Evolutionary conservation across 1,284 basidiomycete species (phyloP).

Genomic region (Athelia sp.): DNA sequence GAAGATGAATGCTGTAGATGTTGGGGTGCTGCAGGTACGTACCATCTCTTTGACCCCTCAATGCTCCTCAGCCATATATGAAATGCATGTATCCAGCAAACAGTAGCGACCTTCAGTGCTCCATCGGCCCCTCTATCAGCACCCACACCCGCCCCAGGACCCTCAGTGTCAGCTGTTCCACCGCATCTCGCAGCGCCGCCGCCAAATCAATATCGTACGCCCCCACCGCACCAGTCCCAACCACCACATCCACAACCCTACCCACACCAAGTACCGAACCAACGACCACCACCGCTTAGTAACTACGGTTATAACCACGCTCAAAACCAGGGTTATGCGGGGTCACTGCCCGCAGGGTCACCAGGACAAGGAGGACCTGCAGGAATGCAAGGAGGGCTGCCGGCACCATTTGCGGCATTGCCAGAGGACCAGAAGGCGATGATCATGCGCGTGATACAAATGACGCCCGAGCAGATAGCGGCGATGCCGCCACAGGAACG

Average conservation of each 20-base stretch:
- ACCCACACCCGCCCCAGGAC: conserved; percentile 19
- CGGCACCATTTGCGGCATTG: conserved; percentile 33
- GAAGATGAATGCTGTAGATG: conserved; percentile 64
- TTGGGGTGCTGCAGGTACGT: conserved; percentile 66
- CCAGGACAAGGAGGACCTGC: conserved; percentile 10
- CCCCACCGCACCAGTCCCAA: conserved; percentile 34
- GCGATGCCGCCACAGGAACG: conserved; percentile 55
- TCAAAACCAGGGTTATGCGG: too few species aligned
- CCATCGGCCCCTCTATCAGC: conserved; percentile 20
- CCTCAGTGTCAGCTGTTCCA: conserved; percentile 32
- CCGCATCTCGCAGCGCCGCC: conserved; percentile 35
- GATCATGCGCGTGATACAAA: conserved; percentile 60
- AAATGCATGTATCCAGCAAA: conserved; percentile 24
- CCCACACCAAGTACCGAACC: too few species aligned
- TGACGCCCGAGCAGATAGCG: conserved; percentile 69
- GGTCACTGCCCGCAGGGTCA: too few species aligned
- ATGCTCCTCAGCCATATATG: not conserved
- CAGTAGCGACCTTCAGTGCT: conserved; percentile 25
- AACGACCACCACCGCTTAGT: too few species aligned
- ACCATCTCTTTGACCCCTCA: not conserved
- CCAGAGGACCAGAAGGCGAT: conserved; percentile 72
- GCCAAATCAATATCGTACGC: conserved; percentile 32
- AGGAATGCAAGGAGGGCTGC: not conserved
- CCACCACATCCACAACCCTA: conserved; percentile 20
- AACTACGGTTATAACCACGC: too few species aligned